Percentiles rank a stretch among this genome's conserved stretches.
These are phyloP conservation scores for Reutealis trisperma DNA, from an alignment of 345 rosid species.

Conservation along the genomic window DNA sequence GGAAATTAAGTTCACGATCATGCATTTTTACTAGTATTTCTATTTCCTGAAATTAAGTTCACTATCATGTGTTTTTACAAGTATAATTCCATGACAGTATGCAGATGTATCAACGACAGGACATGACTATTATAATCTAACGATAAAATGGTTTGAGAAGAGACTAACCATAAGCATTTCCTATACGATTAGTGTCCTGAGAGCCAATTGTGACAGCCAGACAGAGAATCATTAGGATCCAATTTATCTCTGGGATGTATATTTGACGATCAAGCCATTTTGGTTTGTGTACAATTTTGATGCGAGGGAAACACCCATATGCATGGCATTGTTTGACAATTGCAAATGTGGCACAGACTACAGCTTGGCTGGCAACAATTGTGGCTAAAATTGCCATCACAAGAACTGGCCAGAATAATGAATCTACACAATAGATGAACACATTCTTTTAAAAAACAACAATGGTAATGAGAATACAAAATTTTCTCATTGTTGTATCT, in stretches of 20 bases:
- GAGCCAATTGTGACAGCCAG: constrained; percentile 64
- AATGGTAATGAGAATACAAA: not conserved
- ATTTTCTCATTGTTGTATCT: not conserved
- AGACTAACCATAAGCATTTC: constrained; percentile 79
- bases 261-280: constrained; percentile 82
- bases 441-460: constrained; percentile 8
- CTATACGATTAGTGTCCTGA: constrained; percentile 59
- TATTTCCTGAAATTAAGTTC: not conserved
- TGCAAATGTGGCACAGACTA: constrained; percentile 73
- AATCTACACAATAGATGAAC: constrained; percentile 46
- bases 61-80: not conserved
- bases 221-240: constrained; percentile 89
- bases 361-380: constrained; percentile 83
- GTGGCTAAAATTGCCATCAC: constrained; percentile 77
- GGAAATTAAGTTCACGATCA: not conserved
- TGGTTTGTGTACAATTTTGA: constrained; percentile 85
- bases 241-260: constrained; percentile 93
- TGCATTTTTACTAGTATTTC: not conserved
- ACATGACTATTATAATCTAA: not conserved
- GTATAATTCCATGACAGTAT: not conserved
- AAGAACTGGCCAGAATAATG: constrained; percentile 74
- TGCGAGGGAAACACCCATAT: constrained; percentile 89
- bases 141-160: not conserved
- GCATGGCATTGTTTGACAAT: constrained; percentile 80
- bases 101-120: not conserved